phyloP scores from a whole-genome alignment of 2,329 filamentous ascomycete genomes.

The Furcasterigmium furcatum region DNA sequence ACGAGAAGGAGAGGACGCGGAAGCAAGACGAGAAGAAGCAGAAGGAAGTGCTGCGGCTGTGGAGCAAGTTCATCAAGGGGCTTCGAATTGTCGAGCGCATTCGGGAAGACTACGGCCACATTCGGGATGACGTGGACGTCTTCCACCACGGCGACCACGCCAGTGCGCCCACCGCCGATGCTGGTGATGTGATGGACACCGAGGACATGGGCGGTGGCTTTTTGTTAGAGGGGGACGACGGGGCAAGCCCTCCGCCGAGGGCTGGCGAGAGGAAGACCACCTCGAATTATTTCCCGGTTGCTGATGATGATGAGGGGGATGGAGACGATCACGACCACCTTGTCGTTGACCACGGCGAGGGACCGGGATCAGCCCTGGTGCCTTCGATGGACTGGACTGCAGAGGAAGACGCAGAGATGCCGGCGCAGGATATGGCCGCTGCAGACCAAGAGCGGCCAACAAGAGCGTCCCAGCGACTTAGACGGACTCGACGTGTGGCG shows the following conservation, averaged over 20 bases:
- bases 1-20: conserved; percentile 69
- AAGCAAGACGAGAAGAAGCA: conserved; percentile 83
- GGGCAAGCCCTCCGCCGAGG: conserved; percentile 15
- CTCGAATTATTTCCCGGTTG: conserved; percentile 46
- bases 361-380: no score
- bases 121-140: conserved; percentile 48
- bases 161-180: not conserved
- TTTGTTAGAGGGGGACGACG: conserved; percentile 53
- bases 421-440: no score
- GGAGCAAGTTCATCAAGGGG: conserved; percentile 86
- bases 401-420: no score
- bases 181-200: conserved; percentile 17
- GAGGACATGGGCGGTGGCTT: conserved; percentile 58
- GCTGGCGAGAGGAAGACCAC: conserved; percentile 24
- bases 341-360: conserved; percentile 27
- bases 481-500: no score
- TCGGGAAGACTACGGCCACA: conserved; percentile 69
- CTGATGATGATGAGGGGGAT: conserved; percentile 35
- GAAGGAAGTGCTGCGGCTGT: conserved; percentile 69
- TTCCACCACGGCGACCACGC: conserved; percentile 37
- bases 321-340: conserved; percentile 26
- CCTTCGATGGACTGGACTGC: no score
- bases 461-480: no score
- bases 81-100: conserved; percentile 79
- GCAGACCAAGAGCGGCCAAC: no score